These are phyloP conservation scores for Penicillium crustosum DNA, from an alignment of 2,329 filamentous ascomycete genomes.

Conservation along the genomic window DNA sequence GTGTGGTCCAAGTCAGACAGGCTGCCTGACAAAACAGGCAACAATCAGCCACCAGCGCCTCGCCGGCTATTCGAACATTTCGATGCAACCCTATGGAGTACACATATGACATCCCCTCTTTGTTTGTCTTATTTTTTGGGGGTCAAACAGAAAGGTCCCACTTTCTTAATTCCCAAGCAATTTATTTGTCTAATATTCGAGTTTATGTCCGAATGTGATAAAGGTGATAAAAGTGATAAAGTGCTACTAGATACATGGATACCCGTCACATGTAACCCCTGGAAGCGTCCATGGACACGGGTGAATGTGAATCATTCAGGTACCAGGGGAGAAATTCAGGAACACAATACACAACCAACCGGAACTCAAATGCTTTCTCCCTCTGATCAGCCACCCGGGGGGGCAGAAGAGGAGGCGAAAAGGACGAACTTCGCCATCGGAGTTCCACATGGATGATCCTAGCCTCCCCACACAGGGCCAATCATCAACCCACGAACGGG, in stretches of 20 bases:
- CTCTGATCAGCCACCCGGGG: background rate
- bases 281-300: too few relatives aligned
- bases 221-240: too few relatives aligned
- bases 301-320: background rate
- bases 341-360: constrained; percentile 3
- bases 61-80: background rate
- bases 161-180: background rate
- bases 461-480: constrained; percentile 5
- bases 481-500: constrained; percentile 1
- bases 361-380: background rate
- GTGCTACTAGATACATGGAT: background rate
- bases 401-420: background rate
- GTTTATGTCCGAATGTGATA: background rate
- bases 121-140: background rate
- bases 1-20: background rate
- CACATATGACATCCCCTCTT: background rate
- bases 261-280: background rate
- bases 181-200: background rate
- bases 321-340: constrained; percentile 6
- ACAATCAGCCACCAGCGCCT: constrained; percentile 2
- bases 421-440: constrained; percentile 1
- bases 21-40: background rate
- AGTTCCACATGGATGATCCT: constrained; percentile 11
- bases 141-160: background rate
- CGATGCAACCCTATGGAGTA: constrained; percentile 1